Evolutionary conservation across 768 basidiomycete genomes (phyloP).

Genomic region (Boletus insuetus): DNA sequence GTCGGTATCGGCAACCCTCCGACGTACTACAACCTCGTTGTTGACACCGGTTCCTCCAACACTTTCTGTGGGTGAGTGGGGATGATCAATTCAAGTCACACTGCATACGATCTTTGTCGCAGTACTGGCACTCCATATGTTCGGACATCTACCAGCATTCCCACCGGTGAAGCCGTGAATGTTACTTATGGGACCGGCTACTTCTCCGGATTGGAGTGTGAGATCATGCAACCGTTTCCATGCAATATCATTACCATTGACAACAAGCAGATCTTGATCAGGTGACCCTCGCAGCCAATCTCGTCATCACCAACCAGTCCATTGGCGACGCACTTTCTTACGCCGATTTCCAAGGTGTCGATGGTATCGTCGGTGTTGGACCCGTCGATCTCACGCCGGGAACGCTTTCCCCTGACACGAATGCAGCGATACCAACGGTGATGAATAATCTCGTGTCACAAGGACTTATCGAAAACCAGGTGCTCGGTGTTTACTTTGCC

Average conservation of each 20-base stretch:
- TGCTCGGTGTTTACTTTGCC: slow-evolving; percentile 22
- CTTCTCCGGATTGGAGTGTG: slow-evolving; percentile 37
- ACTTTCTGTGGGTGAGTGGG: slow-evolving; percentile 24
- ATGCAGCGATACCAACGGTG: slow-evolving; percentile 21
- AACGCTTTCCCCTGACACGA: neutral
- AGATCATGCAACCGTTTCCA: neutral
- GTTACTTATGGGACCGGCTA: slow-evolving; percentile 8
- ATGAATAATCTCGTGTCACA: slow-evolving; percentile 26
- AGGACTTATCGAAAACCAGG: slow-evolving; percentile 11
- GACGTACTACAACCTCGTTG: slow-evolving; percentile 27
- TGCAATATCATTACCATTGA: neutral
- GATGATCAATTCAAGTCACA: neutral
- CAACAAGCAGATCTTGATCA: slow-evolving; percentile 21
- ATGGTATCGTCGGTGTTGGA: slow-evolving; percentile 29
- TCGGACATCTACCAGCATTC: slow-evolving; percentile 21
- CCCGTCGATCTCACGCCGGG: slow-evolving; percentile 19
- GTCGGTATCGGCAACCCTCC: slow-evolving; percentile 28
- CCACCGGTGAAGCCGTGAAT: slow-evolving; percentile 22
- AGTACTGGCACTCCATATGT: slow-evolving; percentile 18
- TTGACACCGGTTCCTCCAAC: slow-evolving; percentile 34
- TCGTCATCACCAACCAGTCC: slow-evolving; percentile 28
- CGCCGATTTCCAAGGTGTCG: slow-evolving; percentile 17
- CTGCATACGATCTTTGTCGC: neutral
- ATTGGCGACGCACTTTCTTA: slow-evolving; percentile 25
- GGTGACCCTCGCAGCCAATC: slow-evolving; percentile 21